Evolutionary conservation across 257 asterid genomes (phyloP).

Genomic region (Scutellaria baicalensis): DNA sequence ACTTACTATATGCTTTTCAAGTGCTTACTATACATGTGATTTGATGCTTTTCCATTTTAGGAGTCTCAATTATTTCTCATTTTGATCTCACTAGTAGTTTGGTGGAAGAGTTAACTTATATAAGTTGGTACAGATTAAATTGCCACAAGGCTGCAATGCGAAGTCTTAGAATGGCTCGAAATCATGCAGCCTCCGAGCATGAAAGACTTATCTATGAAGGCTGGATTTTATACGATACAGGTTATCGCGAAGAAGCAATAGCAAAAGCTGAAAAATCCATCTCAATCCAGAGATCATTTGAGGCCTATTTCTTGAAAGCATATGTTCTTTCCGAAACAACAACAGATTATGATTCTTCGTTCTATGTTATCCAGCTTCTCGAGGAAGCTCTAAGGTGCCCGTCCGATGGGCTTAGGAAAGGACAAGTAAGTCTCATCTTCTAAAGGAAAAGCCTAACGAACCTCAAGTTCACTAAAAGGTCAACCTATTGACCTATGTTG

Average conservation of each 20-base stretch:
- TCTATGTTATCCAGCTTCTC: constrained; percentile 73
- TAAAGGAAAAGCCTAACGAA: too few relatives aligned
- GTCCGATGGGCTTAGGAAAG: constrained; percentile 95
- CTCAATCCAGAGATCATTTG: constrained; percentile 79
- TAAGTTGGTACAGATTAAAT: constrained; percentile 54
- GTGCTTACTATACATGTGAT: neutral
- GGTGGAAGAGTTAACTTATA: neutral
- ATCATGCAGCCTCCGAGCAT: constrained; percentile 64
- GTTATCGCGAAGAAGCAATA: constrained; percentile 78
- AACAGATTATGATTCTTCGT: constrained; percentile 59
- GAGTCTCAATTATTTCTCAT: neutral
- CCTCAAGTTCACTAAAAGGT: too few relatives aligned
- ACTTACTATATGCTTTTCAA: neutral
- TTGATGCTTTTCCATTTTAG: constrained; percentile 4
- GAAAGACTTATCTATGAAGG: constrained; percentile 95
- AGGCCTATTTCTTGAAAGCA: constrained; percentile 92
- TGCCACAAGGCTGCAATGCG: constrained; percentile 97
- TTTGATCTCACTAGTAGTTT: constrained; percentile 1
- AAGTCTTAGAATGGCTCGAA: constrained; percentile 89
- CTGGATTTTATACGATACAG: constrained; percentile 88
- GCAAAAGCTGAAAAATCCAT: constrained; percentile 89
- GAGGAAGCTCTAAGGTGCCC: constrained; percentile 99
- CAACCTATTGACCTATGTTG: constrained; percentile 6
- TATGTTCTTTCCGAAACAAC: constrained; percentile 75
- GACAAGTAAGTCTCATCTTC: constrained; percentile 58